Conservation (phyloP, 2,329 filamentous ascomycete species). For the Microdochium paspali region DNA sequence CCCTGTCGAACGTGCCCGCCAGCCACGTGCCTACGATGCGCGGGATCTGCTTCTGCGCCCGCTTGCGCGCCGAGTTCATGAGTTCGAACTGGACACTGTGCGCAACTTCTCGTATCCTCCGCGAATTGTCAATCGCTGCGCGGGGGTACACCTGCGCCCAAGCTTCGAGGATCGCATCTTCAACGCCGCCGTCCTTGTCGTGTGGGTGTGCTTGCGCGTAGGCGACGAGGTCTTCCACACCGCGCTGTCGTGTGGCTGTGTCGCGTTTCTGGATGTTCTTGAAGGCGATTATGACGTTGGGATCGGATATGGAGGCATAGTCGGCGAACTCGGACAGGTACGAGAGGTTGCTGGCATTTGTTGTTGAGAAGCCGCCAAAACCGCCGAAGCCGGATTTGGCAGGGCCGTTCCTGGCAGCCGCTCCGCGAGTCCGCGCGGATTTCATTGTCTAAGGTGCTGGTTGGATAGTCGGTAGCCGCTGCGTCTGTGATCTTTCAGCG, state of each 20-base stretch:
- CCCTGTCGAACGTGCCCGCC: slow-evolving; percentile 78
- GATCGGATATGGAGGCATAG: slow-evolving; percentile 65
- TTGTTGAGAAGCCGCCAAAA: slow-evolving; percentile 32
- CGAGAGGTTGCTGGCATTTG: slow-evolving; percentile 51
- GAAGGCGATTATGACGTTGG: slow-evolving; percentile 79
- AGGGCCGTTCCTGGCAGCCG: too few species aligned
- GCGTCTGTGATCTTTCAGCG: too few species aligned
- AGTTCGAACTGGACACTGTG: slow-evolving; percentile 63
- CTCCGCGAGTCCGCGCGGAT: too few species aligned
- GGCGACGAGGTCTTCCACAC: slow-evolving; percentile 71
- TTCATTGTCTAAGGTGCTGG: too few species aligned
- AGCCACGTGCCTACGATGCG: slow-evolving; percentile 83
- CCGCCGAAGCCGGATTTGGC: slow-evolving; percentile 6
- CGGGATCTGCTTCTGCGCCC: slow-evolving; percentile 72
- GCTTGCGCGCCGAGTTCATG: slow-evolving; percentile 60
- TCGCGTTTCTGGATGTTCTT: slow-evolving; percentile 93
- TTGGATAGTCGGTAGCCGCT: too few species aligned
- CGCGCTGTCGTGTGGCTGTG: slow-evolving; percentile 82
- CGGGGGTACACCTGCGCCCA: slow-evolving; percentile 91
- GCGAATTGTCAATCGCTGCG: slow-evolving; percentile 79
- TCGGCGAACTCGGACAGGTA: slow-evolving; percentile 84
- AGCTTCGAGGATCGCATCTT: slow-evolving; percentile 76
- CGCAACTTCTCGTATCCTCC: slow-evolving; percentile 78
- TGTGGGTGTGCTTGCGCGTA: slow-evolving; percentile 47
- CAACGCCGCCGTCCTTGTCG: slow-evolving; percentile 51